Percentiles rank a stretch among this genome's conserved stretches.
These are phyloP conservation scores for Diplotaxis tenuifolia DNA, from an alignment of 345 rosid species.

Conservation along the genomic window DNA sequence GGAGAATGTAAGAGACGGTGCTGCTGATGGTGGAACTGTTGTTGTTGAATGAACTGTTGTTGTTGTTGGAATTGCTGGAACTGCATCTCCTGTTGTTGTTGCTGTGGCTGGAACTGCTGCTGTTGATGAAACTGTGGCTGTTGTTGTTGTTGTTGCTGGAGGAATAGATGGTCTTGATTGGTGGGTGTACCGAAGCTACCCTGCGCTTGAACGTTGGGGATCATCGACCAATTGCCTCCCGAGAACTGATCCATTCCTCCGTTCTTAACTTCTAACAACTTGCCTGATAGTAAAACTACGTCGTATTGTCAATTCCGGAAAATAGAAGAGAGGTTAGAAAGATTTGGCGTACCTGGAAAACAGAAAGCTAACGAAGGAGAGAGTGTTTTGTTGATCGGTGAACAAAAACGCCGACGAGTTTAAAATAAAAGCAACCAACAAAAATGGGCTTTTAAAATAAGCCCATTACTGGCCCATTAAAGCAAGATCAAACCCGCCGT, in stretches of 20 bases:
- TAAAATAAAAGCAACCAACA: background rate
- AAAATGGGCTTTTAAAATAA: background rate
- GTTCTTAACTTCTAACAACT: background rate
- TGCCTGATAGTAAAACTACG: background rate
- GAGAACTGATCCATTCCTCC: conserved; percentile 40
- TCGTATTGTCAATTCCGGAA: background rate
- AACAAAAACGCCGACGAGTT: background rate
- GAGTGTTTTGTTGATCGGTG: background rate
- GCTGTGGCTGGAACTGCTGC: conserved; percentile 40
- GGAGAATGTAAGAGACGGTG: conserved; percentile 30
- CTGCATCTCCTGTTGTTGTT: conserved; percentile 30
- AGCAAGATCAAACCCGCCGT: background rate
- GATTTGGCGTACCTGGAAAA: background rate
- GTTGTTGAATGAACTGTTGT: conserved; percentile 39
- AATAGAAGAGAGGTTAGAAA: background rate
- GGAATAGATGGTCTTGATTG: conserved; percentile 58
- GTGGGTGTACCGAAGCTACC: conserved; percentile 49
- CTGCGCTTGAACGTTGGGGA: conserved; percentile 47
- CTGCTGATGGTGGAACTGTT: conserved; percentile 27
- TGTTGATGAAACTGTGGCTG: conserved; percentile 30
- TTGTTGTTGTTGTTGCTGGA: conserved; percentile 36
- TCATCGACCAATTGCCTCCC: conserved; percentile 54
- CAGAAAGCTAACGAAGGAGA: background rate
- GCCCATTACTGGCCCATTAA: background rate
- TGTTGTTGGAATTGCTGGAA: conserved; percentile 42